Percentiles rank a stretch among this genome's conserved stretches.
These are phyloP conservation scores for Solanum tarapatanum DNA, from an alignment of 257 asterid genomes.

Conservation along the genomic window DNA sequence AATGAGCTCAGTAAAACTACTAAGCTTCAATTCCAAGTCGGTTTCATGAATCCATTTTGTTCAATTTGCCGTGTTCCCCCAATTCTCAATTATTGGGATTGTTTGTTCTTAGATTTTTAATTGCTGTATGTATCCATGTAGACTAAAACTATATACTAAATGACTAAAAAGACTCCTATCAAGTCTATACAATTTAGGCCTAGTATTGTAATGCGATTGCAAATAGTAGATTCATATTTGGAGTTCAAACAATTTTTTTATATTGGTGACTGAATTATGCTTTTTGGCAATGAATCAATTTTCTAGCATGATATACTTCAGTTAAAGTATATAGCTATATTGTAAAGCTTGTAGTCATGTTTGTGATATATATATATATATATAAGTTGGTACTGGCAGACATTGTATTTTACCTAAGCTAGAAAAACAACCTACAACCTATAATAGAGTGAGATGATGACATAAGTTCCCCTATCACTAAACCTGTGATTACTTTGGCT, in stretches of 20 bases:
- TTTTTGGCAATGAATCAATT: neutral
- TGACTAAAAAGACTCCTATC: neutral
- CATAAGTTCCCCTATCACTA: neutral
- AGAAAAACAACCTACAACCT: neutral
- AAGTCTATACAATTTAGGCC: neutral
- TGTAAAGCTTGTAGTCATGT: neutral
- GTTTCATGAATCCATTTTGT: neutral
- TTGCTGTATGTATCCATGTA: neutral
- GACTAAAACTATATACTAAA: too few species aligned
- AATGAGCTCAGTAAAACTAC: neutral
- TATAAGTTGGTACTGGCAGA: neutral
- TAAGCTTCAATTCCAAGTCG: neutral
- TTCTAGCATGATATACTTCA: neutral
- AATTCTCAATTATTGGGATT: neutral
- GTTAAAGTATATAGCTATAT: neutral
- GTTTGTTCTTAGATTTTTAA: neutral
- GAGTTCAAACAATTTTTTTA: neutral
- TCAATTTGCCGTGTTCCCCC: neutral
- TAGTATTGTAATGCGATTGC: neutral
- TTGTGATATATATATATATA: neutral
- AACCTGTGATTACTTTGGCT: neutral
- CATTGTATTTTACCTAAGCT: neutral
- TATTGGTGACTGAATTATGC: neutral
- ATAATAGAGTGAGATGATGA: neutral
- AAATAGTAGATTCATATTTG: neutral